These are phyloP conservation scores for Cercospora zeina DNA, from an alignment of 2,329 filamentous ascomycete genomes.

Conservation along the genomic window DNA sequence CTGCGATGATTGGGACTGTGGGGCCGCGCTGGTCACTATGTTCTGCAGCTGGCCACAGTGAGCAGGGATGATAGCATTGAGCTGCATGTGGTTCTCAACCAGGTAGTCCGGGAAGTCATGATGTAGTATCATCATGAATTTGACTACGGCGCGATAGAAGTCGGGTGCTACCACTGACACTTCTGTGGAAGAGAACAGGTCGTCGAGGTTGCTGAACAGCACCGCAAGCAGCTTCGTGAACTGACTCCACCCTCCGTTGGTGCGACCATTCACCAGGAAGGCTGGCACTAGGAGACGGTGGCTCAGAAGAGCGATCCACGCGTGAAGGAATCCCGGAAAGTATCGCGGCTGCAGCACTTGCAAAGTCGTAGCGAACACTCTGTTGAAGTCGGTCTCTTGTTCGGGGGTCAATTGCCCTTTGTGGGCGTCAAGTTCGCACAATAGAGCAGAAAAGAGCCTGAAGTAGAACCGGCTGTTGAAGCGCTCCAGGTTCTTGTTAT, in stretches of 20 bases:
- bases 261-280: conserved; percentile 58
- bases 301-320: conserved; percentile 78
- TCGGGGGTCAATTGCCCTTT: conserved; percentile 32
- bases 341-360: conserved; percentile 71
- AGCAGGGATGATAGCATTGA: conserved; percentile 77
- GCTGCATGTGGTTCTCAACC: conserved; percentile 77
- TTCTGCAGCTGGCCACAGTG: conserved; percentile 88
- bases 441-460: conserved; percentile 78
- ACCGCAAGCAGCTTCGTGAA: conserved; percentile 63
- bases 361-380: conserved; percentile 71
- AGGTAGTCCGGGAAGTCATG: conserved; percentile 96
- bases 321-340: conserved; percentile 80
- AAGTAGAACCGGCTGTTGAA: conserved; percentile 91
- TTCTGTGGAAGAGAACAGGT: conserved; percentile 73
- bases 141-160: conserved; percentile 79
- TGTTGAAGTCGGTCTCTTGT: conserved; percentile 60
- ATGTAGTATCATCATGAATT: conserved; percentile 79
- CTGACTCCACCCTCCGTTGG: conserved; percentile 65
- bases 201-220: conserved; percentile 64
- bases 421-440: conserved; percentile 64
- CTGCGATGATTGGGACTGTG: conserved; percentile 65
- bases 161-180: conserved; percentile 72
- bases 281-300: conserved; percentile 82
- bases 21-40: conserved; percentile 78
- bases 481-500: conserved; percentile 73